Conservation (phyloP, 2,329 filamentous ascomycete species). For the Elsinoe ampelina region DNA sequence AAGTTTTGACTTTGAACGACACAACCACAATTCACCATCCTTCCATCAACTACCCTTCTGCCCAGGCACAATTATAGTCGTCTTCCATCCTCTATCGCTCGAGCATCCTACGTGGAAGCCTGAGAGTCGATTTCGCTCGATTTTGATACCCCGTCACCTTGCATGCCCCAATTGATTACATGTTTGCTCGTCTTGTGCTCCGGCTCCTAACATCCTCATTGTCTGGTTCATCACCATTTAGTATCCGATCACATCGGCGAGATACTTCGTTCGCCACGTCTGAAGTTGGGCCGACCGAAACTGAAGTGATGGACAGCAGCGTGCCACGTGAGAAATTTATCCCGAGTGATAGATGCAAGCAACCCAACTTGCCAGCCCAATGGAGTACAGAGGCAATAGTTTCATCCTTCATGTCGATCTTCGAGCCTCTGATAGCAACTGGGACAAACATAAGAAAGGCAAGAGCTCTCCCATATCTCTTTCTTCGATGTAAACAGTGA, state of each 20-base stretch:
- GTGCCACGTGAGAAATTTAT: no score
- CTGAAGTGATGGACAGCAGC: no score
- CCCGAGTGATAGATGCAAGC: no score
- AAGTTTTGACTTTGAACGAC: not conserved
- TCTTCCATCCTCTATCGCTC: no score
- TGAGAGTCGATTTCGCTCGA: not conserved
- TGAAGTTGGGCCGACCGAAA: no score
- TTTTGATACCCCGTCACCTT: not conserved
- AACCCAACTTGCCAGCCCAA: no score
- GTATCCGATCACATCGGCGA: no score
- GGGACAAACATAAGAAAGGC: not conserved
- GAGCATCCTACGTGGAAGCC: not conserved
- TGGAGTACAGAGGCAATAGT: not conserved
- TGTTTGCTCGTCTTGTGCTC: not conserved
- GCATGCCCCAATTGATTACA: not conserved
- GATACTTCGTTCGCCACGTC: no score
- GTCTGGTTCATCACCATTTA: no score
- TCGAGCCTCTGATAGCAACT: not conserved
- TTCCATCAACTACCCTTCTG: not conserved
- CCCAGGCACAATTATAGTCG: no score
- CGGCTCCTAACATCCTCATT: not conserved
- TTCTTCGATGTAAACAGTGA: not conserved
- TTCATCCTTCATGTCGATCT: not conserved
- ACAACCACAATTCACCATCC: not conserved
- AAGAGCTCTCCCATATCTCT: not conserved